These are phyloP conservation scores for Rhodomyrtus psidioides DNA, from an alignment of 441 rosid genomes.

Conservation along the genomic window DNA sequence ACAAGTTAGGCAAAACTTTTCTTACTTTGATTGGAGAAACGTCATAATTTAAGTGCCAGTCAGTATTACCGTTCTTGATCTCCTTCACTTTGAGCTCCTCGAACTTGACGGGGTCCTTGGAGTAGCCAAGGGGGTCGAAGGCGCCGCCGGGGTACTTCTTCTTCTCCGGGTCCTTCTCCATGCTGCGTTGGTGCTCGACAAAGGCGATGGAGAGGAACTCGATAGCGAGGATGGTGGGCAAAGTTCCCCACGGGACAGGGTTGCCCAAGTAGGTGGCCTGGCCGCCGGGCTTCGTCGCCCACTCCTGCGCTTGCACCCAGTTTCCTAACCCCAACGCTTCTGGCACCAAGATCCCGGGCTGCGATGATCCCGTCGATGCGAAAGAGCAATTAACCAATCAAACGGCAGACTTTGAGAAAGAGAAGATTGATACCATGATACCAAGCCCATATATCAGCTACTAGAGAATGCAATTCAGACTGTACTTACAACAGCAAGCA, in stretches of 20 bases:
- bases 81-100: slow-evolving; percentile 82
- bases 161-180: slow-evolving; percentile 96
- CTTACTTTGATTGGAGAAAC: not conserved
- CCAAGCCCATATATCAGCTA: not conserved
- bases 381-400: not conserved
- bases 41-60: not conserved
- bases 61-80: slow-evolving; percentile 48
- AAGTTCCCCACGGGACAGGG: slow-evolving; percentile 98
- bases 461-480: not conserved
- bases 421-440: not conserved
- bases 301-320: slow-evolving; percentile 98
- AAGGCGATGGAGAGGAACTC: slow-evolving; percentile 85
- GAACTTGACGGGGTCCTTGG: slow-evolving; percentile 89
- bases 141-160: slow-evolving; percentile 99
- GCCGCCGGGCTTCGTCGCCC: slow-evolving; percentile 95
- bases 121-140: slow-evolving; percentile 94
- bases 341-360: slow-evolving; percentile 90
- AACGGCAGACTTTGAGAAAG: not conserved
- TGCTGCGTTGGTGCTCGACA: slow-evolving; percentile 98
- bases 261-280: slow-evolving; percentile 94
- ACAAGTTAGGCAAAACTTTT: not conserved
- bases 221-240: slow-evolving; percentile 75
- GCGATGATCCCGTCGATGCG: slow-evolving; percentile 3
- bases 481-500: slow-evolving; percentile 93
- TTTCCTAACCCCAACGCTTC: slow-evolving; percentile 92